Percentiles rank a stretch among this genome's conserved stretches.
These are phyloP conservation scores for Leccinum subspadiceum DNA, from an alignment of 1,284 basidiomycete genomes.

Conservation along the genomic window DNA sequence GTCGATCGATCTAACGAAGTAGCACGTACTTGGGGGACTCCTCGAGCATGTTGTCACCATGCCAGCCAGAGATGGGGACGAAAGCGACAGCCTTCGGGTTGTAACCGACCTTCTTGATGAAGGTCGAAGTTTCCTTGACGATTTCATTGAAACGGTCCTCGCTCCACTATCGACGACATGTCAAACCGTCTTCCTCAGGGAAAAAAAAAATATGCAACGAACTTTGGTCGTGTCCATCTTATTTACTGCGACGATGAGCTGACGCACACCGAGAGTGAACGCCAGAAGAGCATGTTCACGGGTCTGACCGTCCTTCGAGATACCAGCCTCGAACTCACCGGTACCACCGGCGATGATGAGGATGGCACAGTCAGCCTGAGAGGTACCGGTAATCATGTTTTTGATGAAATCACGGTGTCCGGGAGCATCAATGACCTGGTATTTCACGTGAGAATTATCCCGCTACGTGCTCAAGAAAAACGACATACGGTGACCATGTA, in stretches of 20 bases:
- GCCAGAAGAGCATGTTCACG: conserved; percentile 99
- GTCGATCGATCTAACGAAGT: neutral
- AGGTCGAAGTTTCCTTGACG: conserved; percentile 97
- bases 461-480: neutral
- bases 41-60: conserved; percentile 99
- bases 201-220: neutral
- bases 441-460: conserved; percentile 7
- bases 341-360: conserved; percentile 99
- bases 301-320: conserved; percentile 99
- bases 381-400: conserved; percentile 99
- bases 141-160: conserved; percentile 99
- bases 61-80: conserved; percentile 99
- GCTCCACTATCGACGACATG: conserved; percentile 68
- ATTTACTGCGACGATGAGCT: conserved; percentile 99
- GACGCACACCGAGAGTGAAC: conserved; percentile 99
- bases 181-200: conserved; percentile 4
- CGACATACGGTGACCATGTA: conserved; percentile 79
- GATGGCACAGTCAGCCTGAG: conserved; percentile 99
- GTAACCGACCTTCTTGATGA: conserved; percentile 99
- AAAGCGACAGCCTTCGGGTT: conserved; percentile 99
- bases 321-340: conserved; percentile 99
- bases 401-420: conserved; percentile 99
- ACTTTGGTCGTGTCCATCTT: conserved; percentile 99
- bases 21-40: conserved; percentile 80
- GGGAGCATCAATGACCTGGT: conserved; percentile 93